Evolutionary conservation across 257 asterid species (phyloP), one percentile per base, ranked within the genome.

Genomic region (Nicotiana benthamiana): DNA sequence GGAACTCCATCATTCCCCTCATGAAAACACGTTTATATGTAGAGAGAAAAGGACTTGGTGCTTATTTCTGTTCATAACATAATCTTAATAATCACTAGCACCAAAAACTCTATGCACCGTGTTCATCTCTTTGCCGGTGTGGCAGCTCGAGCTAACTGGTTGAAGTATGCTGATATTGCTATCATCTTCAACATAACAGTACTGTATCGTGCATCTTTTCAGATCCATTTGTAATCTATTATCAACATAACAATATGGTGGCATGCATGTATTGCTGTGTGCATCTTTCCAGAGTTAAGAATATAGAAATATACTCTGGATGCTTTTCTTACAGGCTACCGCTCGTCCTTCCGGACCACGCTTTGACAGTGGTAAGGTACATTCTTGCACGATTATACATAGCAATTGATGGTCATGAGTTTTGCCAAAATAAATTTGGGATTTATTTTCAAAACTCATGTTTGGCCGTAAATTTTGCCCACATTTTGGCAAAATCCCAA

Each of bases 361-460:
- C 76, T 57, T 77, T 12, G 77, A 34, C 57, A 61, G 62, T 68
- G 83, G 79, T 52, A 84, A 84, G 87, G 88, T 65, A 84, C 0
- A 79, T 70, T 36, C 53, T 0, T 46, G 24, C 77, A 10, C 8
- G 1, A 46, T 60, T 75, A 0, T 79, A 34, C n/a, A 60, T 32
- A 34, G 46, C 40, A 8, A 15, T 3, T 32, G 81, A 59, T n/a
- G n/a, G n/a, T n/a, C n/a, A n/a, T n/a, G n/a, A n/a, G n/a, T n/a
- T n/a, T n/a, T n/a, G n/a, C n/a, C n/a, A n/a, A n/a, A n/a, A n/a
- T n/a, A n/a, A n/a, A n/a, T n/a, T n/a, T n/a, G n/a, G n/a, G n/a
- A n/a, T n/a, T n/a, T n/a, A n/a, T n/a, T n/a, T n/a, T n/a, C n/a
- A n/a, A n/a, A n/a, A n/a, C n/a, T n/a, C n/a, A n/a, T n/a, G n/a